Evolutionary conservation across 192 early-diverging fungal genomes (phyloP), one percentile per base, ranked within the genome.

Genomic region (Neocallimastix lanati): DNA sequence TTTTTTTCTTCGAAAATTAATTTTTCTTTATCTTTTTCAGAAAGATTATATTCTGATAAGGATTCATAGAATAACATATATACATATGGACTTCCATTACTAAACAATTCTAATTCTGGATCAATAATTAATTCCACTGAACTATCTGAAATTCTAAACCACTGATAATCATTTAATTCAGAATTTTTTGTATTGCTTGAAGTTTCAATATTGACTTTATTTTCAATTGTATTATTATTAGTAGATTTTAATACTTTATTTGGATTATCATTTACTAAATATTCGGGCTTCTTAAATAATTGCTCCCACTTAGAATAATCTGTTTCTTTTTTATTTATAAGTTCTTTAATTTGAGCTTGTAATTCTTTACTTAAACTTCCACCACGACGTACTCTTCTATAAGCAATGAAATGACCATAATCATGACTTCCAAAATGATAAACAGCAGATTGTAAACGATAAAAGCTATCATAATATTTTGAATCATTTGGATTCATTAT

Each of bases 371-470:
- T 67, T 67, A 67, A 67, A 67, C 50, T 67, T n/a, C 50, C 50
- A n/a, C 50, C 50, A 67, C 50, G 50, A 9, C 50, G 50, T 25
- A 67, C 86, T 79, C 37, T 50, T 28, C 96, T 88, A 82, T 95
- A 96, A 0, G 94, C 92, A 29, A 93, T 88, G 88, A 94, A 98
- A 79, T 98, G 96, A 12, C 96, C 96, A 4, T 88, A 92, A 50
- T 96, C 88, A 83, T 98, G 96, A 1, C 84, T 85, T 12, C 96
- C 96, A 29, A 89, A 85, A 81, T 98, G 96, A 2, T 95, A 86
- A 28, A 98, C 91, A 9, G 96, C 92, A 14, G 94, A 88, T 30
- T 84, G 87, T 21, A 98, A 85, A 14, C 88, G 88, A 81, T 97
- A 98, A 28, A 85, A 77, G 76, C 85, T 82, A 28, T 82, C 81